phyloP scores from a whole-genome alignment of 257 asterid species.

The Solanum microdontum region DNA sequence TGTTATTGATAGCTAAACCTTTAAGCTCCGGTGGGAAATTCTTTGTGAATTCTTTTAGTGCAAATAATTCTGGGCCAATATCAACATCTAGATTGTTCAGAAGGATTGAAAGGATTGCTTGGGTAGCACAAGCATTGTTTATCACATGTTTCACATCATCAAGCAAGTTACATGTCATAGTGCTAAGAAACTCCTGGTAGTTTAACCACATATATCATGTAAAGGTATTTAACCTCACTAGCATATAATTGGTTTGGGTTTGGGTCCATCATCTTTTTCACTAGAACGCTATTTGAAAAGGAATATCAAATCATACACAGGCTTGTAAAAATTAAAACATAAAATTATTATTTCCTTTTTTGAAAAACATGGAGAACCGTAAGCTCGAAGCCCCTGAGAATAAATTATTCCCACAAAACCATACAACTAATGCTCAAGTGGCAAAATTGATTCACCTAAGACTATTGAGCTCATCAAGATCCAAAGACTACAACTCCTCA shows the following conservation, averaged over 20 bases:
- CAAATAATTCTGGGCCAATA: conserved; percentile 69
- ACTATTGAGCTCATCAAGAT: conserved; percentile 68
- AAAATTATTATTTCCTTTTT: neutral
- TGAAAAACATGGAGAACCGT: neutral
- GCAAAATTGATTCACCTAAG: conserved; percentile 42
- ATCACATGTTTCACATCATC: conserved; percentile 44
- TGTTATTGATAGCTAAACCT: conserved; percentile 83
- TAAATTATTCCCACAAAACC: neutral
- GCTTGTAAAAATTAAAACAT: conserved; percentile 34
- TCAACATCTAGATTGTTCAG: conserved; percentile 79
- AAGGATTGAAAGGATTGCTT: conserved; percentile 84
- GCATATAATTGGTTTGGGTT: conserved; percentile 86
- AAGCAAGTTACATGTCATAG: neutral
- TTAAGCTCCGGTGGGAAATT: conserved; percentile 89
- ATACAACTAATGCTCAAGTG: neutral
- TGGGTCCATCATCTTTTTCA: conserved; percentile 91
- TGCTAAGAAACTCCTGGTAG: neutral
- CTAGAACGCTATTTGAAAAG: conserved; percentile 98
- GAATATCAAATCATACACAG: conserved; percentile 76
- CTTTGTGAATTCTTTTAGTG: conserved; percentile 75
- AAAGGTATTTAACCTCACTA: conserved; percentile 57
- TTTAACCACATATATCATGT: neutral
- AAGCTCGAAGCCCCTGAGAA: neutral
- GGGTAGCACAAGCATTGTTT: conserved; percentile 97
- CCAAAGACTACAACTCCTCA: conserved; percentile 94